A percentile compares a stretch with the other conserved stretches of the same genome.
Conservation (phyloP, 768 basidiomycete species). For the Clavulina sp. region DNA sequence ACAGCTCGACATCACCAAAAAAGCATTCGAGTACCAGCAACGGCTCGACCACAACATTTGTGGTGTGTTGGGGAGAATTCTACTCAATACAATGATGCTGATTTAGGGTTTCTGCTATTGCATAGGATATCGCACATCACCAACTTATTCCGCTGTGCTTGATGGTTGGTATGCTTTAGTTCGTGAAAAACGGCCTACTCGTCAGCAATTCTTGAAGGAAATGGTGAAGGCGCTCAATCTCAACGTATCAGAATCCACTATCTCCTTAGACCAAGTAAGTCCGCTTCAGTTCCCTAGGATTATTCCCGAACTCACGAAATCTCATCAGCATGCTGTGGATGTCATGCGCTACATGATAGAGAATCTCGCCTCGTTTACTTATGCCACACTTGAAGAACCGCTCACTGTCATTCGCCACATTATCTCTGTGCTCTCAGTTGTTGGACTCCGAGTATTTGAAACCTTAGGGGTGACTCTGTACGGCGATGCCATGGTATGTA, state of each 20-base stretch:
- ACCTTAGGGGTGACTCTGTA: too few species aligned
- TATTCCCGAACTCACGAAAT: too few species aligned
- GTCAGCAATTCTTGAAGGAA: constrained; percentile 76
- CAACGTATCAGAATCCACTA: constrained; percentile 33
- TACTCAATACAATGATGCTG: not conserved
- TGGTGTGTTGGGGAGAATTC: constrained; percentile 24
- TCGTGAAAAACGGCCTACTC: constrained; percentile 70
- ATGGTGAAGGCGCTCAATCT: constrained; percentile 65
- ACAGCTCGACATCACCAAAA: constrained; percentile 60
- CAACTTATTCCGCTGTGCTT: constrained; percentile 53
- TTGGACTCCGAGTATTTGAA: constrained; percentile 70
- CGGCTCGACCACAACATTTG: constrained; percentile 33
- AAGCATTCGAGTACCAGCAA: constrained; percentile 72
- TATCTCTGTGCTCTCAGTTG: constrained; percentile 56
- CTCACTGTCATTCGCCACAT: constrained; percentile 68
- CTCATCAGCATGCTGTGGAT: constrained; percentile 66
- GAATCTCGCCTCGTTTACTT: constrained; percentile 82
- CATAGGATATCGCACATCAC: constrained; percentile 50
- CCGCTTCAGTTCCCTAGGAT: too few species aligned
- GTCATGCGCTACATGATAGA: constrained; percentile 90
- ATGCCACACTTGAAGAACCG: constrained; percentile 89
- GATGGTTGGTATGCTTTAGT: constrained; percentile 84
- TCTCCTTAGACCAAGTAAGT: too few species aligned
- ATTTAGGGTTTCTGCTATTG: too few species aligned
- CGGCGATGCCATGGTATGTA: too few species aligned